phyloP scores from a whole-genome alignment of 2,329 filamentous ascomycete genomes.

The Xenoacremonium recifei region DNA sequence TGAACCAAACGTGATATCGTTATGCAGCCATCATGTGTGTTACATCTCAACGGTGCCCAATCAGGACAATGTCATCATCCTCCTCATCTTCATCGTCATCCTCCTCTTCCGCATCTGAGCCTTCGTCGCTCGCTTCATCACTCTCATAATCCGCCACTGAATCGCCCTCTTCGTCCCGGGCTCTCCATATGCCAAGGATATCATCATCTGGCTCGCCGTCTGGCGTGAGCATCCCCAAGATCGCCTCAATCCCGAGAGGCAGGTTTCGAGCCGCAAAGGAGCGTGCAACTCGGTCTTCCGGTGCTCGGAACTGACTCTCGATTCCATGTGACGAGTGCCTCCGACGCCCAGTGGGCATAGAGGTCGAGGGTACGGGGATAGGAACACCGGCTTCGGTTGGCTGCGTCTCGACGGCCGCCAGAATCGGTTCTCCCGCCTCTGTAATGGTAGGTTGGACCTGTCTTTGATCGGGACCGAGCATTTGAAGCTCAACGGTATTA shows the following conservation, averaged over 20 bases:
- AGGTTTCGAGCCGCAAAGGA: conserved; percentile 42
- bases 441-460: conserved; percentile 24
- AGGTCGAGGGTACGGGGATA: conserved; percentile 9
- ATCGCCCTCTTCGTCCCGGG: conserved; percentile 45
- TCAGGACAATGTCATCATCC: conserved; percentile 48
- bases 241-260: conserved; percentile 19
- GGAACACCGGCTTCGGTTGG: conserved; percentile 9
- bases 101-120: conserved; percentile 41
- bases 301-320: conserved; percentile 30
- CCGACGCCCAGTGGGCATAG: conserved; percentile 27
- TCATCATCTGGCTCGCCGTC: conserved; percentile 53
- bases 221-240: conserved; percentile 24
- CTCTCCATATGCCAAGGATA: conserved; percentile 57
- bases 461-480: conserved; percentile 45
- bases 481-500: conserved; percentile 65
- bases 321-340: conserved; percentile 39
- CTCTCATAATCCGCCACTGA: conserved; percentile 48
- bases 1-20: no score
- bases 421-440: conserved; percentile 18
- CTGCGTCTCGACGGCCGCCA: conserved; percentile 3
- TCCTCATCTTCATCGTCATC: conserved; percentile 52
- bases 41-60: conserved; percentile 50
- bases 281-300: conserved; percentile 43
- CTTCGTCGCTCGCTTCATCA: conserved; percentile 37
- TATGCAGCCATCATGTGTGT: no score